Evolutionary conservation across 1,139 yeast genomes (phyloP).

Genomic region (Suhomyces chickasaworum): DNA sequence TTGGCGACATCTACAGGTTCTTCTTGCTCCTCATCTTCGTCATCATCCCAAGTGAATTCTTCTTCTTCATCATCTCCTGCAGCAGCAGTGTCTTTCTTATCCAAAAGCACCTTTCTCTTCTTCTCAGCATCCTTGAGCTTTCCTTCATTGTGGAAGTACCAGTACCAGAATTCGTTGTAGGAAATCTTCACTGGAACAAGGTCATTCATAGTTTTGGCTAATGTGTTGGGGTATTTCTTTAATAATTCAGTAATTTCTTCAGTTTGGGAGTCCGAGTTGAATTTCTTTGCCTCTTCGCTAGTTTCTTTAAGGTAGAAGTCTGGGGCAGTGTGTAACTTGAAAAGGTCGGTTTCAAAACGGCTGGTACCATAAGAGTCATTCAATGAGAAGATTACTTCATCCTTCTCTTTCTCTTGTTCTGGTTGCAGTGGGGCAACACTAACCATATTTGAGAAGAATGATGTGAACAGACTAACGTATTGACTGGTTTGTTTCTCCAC

Average conservation of each 20-base stretch:
- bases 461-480: conserved; percentile 58
- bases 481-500: conserved; percentile 67
- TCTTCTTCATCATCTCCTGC: conserved; percentile 43
- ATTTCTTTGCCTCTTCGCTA: conserved; percentile 25
- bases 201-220: conserved; percentile 59
- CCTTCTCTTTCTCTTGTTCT: conserved; percentile 12
- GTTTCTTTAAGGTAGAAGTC: conserved; percentile 21
- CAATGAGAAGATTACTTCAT: conserved; percentile 29
- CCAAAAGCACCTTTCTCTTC: conserved; percentile 63
- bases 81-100: conserved; percentile 23
- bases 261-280: conserved; percentile 54
- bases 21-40: conserved; percentile 48
- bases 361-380: conserved; percentile 42
- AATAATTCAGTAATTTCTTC: conserved; percentile 53
- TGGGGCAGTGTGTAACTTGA: conserved; percentile 41
- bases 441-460: conserved; percentile 57
- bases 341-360: conserved; percentile 44
- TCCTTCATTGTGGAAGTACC: conserved; percentile 61
- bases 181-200: conserved; percentile 67
- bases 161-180: conserved; percentile 71
- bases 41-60: conserved; percentile 61
- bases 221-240: conserved; percentile 48
- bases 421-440: conserved; percentile 35
- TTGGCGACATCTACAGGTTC: conserved; percentile 15
- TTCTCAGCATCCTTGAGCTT: conserved; percentile 64